phyloP scores from a whole-genome alignment of 1,284 basidiomycete species.

The Apiotrichum gamsii region DNA sequence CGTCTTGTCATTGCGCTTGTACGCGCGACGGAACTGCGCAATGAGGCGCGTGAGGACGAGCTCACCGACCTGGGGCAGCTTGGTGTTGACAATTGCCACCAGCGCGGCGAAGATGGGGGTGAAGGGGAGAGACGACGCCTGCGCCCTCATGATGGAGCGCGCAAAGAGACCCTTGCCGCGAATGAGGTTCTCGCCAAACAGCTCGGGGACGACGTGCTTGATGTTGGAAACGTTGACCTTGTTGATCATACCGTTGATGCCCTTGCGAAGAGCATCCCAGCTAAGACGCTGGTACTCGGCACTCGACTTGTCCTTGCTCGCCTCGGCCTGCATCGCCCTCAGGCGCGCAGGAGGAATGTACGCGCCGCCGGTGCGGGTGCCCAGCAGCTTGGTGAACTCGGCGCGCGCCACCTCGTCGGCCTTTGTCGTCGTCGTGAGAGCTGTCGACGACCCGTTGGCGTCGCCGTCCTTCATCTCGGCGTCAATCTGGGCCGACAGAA shows the following conservation, averaged over 20 bases:
- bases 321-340: slow-evolving; percentile 83
- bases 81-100: slow-evolving; percentile 93
- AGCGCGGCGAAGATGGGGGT: slow-evolving; percentile 95
- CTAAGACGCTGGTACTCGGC: slow-evolving; percentile 92
- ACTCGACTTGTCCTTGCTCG: slow-evolving; percentile 71
- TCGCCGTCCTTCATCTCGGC: slow-evolving; percentile 40
- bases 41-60: slow-evolving; percentile 80
- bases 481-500: slow-evolving; percentile 67
- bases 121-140: slow-evolving; percentile 91
- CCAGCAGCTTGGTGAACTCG: slow-evolving; percentile 72
- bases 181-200: slow-evolving; percentile 86
- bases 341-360: slow-evolving; percentile 94
- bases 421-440: slow-evolving; percentile 20
- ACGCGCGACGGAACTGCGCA: slow-evolving; percentile 89
- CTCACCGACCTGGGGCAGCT: slow-evolving; percentile 93
- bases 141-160: slow-evolving; percentile 95
- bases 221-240: slow-evolving; percentile 90
- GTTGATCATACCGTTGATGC: slow-evolving; percentile 98
- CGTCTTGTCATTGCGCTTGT: slow-evolving; percentile 97
- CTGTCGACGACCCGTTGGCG: slow-evolving; percentile 49
- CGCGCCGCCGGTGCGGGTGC: slow-evolving; percentile 77
- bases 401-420: slow-evolving; percentile 56
- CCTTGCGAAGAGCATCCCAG: slow-evolving; percentile 97
- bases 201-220: slow-evolving; percentile 90
- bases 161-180: slow-evolving; percentile 83